These are phyloP conservation scores for Lasiodiplodia theobromae DNA, from an alignment of 2,329 filamentous ascomycete species.

Conservation along the genomic window DNA sequence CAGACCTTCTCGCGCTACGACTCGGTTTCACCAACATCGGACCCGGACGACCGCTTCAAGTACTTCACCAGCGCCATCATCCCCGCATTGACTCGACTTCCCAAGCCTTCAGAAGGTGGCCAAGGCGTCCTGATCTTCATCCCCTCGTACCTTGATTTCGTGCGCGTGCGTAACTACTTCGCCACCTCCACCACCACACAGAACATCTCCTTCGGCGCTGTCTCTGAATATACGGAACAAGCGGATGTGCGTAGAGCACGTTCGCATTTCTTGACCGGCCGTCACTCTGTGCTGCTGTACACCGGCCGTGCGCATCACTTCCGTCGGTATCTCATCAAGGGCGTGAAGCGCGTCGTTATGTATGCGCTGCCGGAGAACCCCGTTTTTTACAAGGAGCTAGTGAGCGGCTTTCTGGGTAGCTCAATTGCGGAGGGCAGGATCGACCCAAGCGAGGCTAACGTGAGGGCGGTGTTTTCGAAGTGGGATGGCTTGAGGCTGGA, in stretches of 20 bases:
- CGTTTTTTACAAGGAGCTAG: conserved; percentile 78
- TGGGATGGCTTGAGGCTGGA: conserved; percentile 92
- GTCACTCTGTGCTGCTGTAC: conserved; percentile 85
- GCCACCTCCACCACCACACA: conserved; percentile 68
- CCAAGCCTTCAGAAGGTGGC: conserved; percentile 62
- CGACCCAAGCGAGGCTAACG: conserved; percentile 55
- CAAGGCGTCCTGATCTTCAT: conserved; percentile 84
- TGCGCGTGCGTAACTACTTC: conserved; percentile 91
- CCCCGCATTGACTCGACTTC: conserved; percentile 73
- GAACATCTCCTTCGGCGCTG: conserved; percentile 75
- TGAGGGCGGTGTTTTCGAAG: conserved; percentile 75
- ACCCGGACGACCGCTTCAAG: conserved; percentile 88
- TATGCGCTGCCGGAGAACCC: conserved; percentile 92
- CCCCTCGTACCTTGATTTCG: conserved; percentile 93
- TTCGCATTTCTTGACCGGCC: conserved; percentile 83
- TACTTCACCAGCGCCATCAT: conserved; percentile 87
- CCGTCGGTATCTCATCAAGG: conserved; percentile 81
- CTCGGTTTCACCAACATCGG: conserved; percentile 70
- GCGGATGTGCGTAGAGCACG: conserved; percentile 82
- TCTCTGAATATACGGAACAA: conserved; percentile 86
- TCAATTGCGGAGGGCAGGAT: conserved; percentile 66
- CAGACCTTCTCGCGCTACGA: conserved; percentile 93
- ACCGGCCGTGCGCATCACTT: conserved; percentile 98
- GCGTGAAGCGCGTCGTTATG: conserved; percentile 84
- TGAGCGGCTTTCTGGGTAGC: conserved; percentile 68